Conservation (phyloP, 2,329 filamentous ascomycete genomes). For the Talaromyces atroroseus region DNA sequence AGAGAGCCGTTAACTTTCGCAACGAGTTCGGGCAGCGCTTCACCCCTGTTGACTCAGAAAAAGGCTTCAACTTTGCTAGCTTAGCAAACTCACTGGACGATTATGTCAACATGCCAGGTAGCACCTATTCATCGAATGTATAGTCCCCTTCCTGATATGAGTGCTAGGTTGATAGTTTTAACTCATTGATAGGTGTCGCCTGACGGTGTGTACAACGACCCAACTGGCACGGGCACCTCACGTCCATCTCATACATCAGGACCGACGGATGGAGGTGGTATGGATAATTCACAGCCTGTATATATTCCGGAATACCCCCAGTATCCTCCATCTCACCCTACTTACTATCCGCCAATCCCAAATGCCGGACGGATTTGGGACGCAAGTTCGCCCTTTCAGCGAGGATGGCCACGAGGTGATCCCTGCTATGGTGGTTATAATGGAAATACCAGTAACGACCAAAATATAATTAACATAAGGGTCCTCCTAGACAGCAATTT, state of each 20-base stretch:
- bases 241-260: neutral
- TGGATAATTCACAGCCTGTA: conserved; percentile 3
- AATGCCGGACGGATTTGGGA: conserved; percentile 2
- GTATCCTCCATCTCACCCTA: conserved; percentile 1
- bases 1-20: conserved; percentile 36
- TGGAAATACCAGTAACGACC: neutral
- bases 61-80: conserved; percentile 44
- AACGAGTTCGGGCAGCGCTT: conserved; percentile 42
- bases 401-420: conserved; percentile 10
- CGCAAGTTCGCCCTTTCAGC: conserved; percentile 7
- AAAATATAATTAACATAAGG: conserved; percentile 11
- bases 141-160: neutral
- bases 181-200: conserved; percentile 15
- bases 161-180: neutral
- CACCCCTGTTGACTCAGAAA: conserved; percentile 26
- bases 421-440: conserved; percentile 4
- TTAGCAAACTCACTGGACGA: conserved; percentile 39
- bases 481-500: conserved; percentile 9
- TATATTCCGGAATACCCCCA: conserved; percentile 6
- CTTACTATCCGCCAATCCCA: conserved; percentile 3
- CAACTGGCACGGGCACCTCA: neutral
- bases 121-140: conserved; percentile 30
- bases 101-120: conserved; percentile 43
- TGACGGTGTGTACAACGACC: conserved; percentile 16
- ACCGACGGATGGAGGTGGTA: neutral